These are phyloP conservation scores for Rhamnella rubrinervis DNA, from an alignment of 331 rosid genomes.

Conservation along the genomic window DNA sequence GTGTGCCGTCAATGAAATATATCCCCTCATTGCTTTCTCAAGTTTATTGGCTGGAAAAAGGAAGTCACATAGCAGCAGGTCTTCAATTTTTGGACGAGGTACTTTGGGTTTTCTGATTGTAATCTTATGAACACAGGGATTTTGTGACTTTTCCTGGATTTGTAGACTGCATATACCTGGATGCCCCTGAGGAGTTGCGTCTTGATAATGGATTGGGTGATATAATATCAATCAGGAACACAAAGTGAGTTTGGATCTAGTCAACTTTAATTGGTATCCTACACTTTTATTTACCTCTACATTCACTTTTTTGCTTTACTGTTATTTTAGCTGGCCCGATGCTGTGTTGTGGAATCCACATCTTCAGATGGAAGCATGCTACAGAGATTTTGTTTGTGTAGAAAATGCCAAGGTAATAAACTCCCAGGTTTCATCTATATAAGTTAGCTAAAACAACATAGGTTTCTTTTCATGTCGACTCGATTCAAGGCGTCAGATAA, in stretches of 20 bases:
- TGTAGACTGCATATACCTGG: slow-evolving; percentile 81
- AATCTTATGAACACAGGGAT: slow-evolving; percentile 57
- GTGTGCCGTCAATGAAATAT: background rate
- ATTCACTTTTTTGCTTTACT: slow-evolving; percentile 13
- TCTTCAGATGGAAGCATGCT: slow-evolving; percentile 88
- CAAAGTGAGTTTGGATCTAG: slow-evolving; percentile 52
- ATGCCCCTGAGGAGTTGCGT: slow-evolving; percentile 61
- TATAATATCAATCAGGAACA: slow-evolving; percentile 62
- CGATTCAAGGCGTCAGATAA: background rate
- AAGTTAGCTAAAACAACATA: background rate
- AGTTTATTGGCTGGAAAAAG: slow-evolving; percentile 23
- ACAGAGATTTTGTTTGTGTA: slow-evolving; percentile 90
- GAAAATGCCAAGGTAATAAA: slow-evolving; percentile 89
- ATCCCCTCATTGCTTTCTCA: background rate
- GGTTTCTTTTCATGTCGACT: background rate
- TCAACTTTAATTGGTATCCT: background rate
- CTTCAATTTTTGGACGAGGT: background rate
- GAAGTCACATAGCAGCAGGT: background rate
- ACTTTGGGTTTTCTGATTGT: slow-evolving; percentile 12
- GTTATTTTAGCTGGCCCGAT: slow-evolving; percentile 74
- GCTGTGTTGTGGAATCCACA: slow-evolving; percentile 95
- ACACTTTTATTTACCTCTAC: background rate
- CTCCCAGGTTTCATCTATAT: slow-evolving; percentile 7
- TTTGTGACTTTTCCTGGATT: slow-evolving; percentile 89
- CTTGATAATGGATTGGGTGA: slow-evolving; percentile 94